Evolutionary conservation across 2,329 filamentous ascomycete genomes (phyloP), one percentile per base, ranked within the genome.

Genomic region (Clonostachys rosea): DNA sequence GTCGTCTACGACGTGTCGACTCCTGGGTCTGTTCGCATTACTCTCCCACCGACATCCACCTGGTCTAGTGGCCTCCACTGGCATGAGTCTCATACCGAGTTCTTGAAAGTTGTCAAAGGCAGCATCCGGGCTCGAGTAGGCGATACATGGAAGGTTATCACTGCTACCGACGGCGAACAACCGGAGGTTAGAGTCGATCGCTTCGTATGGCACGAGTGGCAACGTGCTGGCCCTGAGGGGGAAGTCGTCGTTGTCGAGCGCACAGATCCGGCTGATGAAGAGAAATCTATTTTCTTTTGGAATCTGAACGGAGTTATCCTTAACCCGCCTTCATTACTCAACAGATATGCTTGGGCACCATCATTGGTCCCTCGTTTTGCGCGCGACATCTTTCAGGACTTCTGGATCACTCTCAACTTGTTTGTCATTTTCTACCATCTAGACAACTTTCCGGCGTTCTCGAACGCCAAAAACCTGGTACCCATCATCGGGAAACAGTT

Each of bases 41-140:
- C 65, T 2, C 62, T 77, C 0, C 73, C 73, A 0, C 45, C 51
- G 1, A 50, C 56, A 9, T 77, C 74, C 1, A 60, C 59, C 5
- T 78, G 75, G 74, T 67, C 69, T 9, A 73, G 69, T 39, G 72
- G 70, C 2, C 60, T 73, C 10, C 75, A 78, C 54, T 78, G 72
- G 67, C 75, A 78, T 51, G 66, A 68, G 46, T 54, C 52, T 3
- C 73, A 76, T 52, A 68, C 64, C 4, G 74, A 77, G 52, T 72
- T 69, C 52, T 59, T 78, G 9, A 66, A 58, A 16, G 62, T 76
- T 8, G 16, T 73, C 30, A 59, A 57, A 37, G 73, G 71, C 12
- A 57, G 58, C 7, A 63, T 71, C 3, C 49, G 46, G 16, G 56
- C 63, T 0, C 54, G 51, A 0, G 33, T 65, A 0, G 54, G 56